These are phyloP conservation scores for Geotrichum aggregatum DNA, from an alignment of 1,139 yeast genomes.

Conservation along the genomic window DNA sequence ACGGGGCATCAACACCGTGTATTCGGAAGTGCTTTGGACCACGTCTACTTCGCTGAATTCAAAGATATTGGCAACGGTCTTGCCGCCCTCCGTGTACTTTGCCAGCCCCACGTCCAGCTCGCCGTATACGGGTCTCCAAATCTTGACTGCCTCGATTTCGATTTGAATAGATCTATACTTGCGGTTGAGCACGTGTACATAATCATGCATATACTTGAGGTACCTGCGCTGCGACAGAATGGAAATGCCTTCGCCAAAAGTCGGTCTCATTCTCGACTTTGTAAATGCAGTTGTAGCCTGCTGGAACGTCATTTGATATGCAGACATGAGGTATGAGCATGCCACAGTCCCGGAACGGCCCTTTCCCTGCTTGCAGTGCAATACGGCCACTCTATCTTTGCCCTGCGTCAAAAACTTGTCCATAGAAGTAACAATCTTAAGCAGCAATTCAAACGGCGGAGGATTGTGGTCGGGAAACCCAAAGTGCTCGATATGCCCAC, in stretches of 20 bases:
- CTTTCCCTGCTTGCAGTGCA: constrained; percentile 90
- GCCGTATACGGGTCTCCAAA: constrained; percentile 30
- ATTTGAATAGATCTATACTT: constrained; percentile 27
- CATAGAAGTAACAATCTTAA: constrained; percentile 47
- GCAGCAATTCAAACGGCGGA: constrained; percentile 56
- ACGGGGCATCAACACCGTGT: constrained; percentile 17
- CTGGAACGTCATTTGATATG: constrained; percentile 38
- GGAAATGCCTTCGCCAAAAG: constrained; percentile 64
- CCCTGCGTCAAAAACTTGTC: constrained; percentile 41
- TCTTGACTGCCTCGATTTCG: constrained; percentile 29
- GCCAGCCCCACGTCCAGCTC: constrained; percentile 32
- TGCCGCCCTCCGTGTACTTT: constrained; percentile 27
- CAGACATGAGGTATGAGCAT: constrained; percentile 64
- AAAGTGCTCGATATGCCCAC: constrained; percentile 40
- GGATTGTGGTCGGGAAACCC: constrained; percentile 79
- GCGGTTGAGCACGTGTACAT: constrained; percentile 28
- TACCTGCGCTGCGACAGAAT: constrained; percentile 67
- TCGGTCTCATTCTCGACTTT: constrained; percentile 52
- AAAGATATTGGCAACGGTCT: constrained; percentile 25
- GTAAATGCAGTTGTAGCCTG: constrained; percentile 55
- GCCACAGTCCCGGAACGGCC: constrained; percentile 82
- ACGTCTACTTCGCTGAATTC: constrained; percentile 26
- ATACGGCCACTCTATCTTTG: constrained; percentile 52
- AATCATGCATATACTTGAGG: constrained; percentile 54
- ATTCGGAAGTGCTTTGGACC: constrained; percentile 16